A percentile compares a stretch with the other conserved stretches of the same genome.
Evolutionary conservation across 352 stramenopile species (phyloP).

Genomic region (Hyaloperonospora brassicae): DNA sequence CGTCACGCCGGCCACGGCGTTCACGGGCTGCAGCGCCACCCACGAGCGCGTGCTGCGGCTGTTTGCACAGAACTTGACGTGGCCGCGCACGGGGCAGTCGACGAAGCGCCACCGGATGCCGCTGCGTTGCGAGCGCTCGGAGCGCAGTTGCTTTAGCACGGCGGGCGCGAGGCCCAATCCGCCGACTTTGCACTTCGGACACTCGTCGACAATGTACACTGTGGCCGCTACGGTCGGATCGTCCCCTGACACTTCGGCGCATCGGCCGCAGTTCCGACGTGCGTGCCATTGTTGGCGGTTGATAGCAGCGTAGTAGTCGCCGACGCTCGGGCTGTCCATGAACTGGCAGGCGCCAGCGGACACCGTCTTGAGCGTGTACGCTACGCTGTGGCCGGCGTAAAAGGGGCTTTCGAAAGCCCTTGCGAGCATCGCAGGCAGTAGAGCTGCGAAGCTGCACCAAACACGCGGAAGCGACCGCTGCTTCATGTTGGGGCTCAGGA

Average conservation of each 20-base stretch:
- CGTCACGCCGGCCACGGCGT: conserved; percentile 23
- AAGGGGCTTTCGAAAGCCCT: conserved; percentile 17
- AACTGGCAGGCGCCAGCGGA: conserved; percentile 53
- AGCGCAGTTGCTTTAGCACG: conserved; percentile 34
- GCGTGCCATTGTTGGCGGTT: conserved; percentile 48
- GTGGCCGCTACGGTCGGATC: conserved; percentile 31
- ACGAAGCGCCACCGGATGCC: conserved; percentile 42
- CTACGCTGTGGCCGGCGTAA: conserved; percentile 39
- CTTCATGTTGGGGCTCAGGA: too few relatives aligned
- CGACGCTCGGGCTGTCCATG: conserved; percentile 34
- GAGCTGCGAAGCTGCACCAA: background rate
- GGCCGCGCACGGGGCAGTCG: conserved; percentile 31
- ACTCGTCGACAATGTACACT: conserved; percentile 57
- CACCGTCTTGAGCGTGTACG: conserved; percentile 33
- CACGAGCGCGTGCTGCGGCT: conserved; percentile 31
- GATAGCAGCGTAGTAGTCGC: conserved; percentile 50
- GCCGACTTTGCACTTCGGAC: conserved; percentile 47
- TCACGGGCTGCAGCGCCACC: conserved; percentile 37
- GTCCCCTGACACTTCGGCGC: conserved; percentile 45
- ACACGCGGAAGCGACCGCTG: too few relatives aligned
- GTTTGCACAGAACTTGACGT: conserved; percentile 41
- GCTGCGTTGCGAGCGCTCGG: conserved; percentile 20
- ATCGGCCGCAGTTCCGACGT: conserved; percentile 51
- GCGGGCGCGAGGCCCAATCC: conserved; percentile 38
- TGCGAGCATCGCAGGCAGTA: conserved; percentile 10